These are phyloP conservation scores for Paramecium octaurelia DNA, from an alignment of 73 alveolate species.

Conservation along the genomic window DNA sequence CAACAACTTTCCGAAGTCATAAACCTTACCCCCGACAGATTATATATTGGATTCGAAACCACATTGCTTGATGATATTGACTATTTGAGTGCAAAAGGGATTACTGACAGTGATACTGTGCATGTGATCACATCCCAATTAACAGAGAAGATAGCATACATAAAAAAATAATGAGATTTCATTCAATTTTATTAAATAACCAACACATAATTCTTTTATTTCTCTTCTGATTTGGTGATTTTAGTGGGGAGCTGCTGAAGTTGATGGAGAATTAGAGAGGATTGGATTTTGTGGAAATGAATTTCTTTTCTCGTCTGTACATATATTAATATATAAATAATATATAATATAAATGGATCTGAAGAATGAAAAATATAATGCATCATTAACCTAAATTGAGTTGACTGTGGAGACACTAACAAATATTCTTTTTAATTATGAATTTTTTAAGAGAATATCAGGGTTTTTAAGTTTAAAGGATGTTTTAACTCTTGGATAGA, in stretches of 20 bases:
- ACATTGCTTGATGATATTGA: background rate
- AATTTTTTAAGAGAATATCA: background rate
- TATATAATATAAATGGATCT: background rate
- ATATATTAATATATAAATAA: background rate
- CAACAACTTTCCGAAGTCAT: background rate
- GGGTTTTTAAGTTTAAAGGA: background rate
- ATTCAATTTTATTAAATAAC: background rate
- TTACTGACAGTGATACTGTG: background rate
- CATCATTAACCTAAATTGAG: background rate
- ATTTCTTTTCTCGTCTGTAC: background rate
- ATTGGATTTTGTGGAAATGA: background rate
- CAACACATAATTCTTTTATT: background rate
- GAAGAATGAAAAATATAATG: background rate
- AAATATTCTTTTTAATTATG: background rate
- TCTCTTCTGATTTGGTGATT: too few species aligned
- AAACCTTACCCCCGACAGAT: background rate
- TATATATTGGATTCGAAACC: constrained; percentile 12
- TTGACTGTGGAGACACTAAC: background rate
- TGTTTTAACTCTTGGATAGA: background rate
- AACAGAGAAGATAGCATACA: background rate
- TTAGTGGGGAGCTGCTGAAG: too few species aligned
- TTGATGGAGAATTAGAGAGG: too few species aligned
- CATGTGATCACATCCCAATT: constrained; percentile 19
- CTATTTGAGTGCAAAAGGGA: background rate
- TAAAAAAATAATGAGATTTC: background rate